These are phyloP conservation scores for Ascochyta koolunga DNA, from an alignment of 2,329 filamentous ascomycete genomes.

Conservation along the genomic window DNA sequence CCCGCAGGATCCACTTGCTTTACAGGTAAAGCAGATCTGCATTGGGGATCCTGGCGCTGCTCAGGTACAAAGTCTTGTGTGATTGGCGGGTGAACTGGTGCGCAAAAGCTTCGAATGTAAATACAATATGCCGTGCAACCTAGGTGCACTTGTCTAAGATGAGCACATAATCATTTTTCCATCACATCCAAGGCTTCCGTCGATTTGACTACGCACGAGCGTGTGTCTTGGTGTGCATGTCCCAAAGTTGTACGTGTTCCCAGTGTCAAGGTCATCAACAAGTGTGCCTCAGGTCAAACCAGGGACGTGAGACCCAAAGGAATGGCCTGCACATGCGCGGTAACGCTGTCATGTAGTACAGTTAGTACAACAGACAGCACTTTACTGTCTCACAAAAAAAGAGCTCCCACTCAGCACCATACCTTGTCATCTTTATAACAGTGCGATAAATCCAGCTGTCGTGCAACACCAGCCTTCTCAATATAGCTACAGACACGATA, in stretches of 20 bases:
- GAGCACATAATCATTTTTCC: background rate
- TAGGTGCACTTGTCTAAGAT: background rate
- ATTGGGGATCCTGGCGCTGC: slow-evolving; percentile 12
- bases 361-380: slow-evolving; percentile 1
- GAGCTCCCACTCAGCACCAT: background rate
- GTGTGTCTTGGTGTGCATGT: background rate
- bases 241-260: background rate
- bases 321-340: slow-evolving; percentile 12
- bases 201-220: background rate
- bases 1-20: slow-evolving; percentile 10
- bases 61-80: slow-evolving; percentile 11
- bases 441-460: background rate
- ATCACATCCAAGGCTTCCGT: background rate
- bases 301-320: slow-evolving; percentile 13
- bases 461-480: background rate
- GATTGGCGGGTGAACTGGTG: slow-evolving; percentile 5
- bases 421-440: background rate
- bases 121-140: slow-evolving; percentile 6
- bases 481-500: background rate
- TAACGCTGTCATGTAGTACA: slow-evolving; percentile 15
- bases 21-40: slow-evolving; percentile 13
- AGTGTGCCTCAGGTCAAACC: slow-evolving; percentile 2
- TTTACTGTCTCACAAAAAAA: no score
- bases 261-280: background rate
- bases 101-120: slow-evolving; percentile 11